Percentiles rank a stretch among this genome's conserved stretches.
Evolutionary conservation across 768 basidiomycete species (phyloP).

Genomic region (Hypholoma fasciculare): DNA sequence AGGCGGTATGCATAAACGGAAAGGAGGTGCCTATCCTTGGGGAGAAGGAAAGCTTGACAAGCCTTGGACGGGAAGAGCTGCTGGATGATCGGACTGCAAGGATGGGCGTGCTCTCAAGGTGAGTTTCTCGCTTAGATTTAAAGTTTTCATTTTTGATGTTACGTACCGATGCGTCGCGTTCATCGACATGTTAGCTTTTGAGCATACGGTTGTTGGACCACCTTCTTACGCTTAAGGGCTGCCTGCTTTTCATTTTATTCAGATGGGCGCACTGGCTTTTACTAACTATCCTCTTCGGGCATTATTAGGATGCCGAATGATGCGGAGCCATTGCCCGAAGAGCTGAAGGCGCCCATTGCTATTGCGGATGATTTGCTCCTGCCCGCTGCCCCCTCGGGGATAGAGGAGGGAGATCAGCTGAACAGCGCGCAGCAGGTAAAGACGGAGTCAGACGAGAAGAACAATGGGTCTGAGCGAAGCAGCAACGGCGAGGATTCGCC

Average conservation of each 20-base stretch:
- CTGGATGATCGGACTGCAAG: constrained; percentile 68
- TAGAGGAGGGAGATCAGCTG: constrained; percentile 1
- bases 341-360: constrained; percentile 59
- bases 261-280: constrained; percentile 4
- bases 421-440: constrained; percentile 4
- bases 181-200: constrained; percentile 2
- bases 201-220: not conserved
- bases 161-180: not conserved
- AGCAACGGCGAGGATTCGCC: constrained; percentile 26
- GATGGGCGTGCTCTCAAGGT: constrained; percentile 73
- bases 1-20: constrained; percentile 41
- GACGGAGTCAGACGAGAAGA: constrained; percentile 17
- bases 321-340: constrained; percentile 56
- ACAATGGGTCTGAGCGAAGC: constrained; percentile 16
- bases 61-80: constrained; percentile 73
- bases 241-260: constrained; percentile 5
- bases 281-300: constrained; percentile 12
- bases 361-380: constrained; percentile 62
- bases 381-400: constrained; percentile 21
- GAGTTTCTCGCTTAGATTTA: constrained; percentile 22
- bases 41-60: constrained; percentile 78
- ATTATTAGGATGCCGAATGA: constrained; percentile 53
- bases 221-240: not conserved
- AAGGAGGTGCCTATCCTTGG: constrained; percentile 59
- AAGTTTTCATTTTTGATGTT: constrained; percentile 10